phyloP scores from a whole-genome alignment of 768 basidiomycete species.

The Mycena crocata region DNA sequence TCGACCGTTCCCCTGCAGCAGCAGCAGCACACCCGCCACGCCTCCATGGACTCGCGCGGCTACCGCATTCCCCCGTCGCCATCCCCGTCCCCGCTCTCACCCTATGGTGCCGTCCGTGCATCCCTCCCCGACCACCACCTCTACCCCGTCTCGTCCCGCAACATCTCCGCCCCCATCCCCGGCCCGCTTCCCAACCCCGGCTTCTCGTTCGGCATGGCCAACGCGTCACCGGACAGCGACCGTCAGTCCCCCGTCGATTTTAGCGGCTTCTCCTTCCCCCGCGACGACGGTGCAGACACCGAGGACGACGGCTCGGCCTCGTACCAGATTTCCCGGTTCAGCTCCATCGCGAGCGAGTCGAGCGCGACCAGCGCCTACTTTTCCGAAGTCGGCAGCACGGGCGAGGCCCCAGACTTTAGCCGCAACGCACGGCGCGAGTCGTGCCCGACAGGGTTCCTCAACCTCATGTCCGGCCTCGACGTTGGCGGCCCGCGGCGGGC shows the following conservation, averaged over 20 bases:
- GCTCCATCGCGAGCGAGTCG: constrained; percentile 72
- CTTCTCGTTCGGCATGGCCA: constrained; percentile 74
- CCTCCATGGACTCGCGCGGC: constrained; percentile 55
- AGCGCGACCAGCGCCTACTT: constrained; percentile 63
- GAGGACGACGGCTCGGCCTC: constrained; percentile 63
- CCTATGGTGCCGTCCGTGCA: constrained; percentile 55
- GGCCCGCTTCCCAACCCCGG: constrained; percentile 72
- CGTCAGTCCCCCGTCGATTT: constrained; percentile 64
- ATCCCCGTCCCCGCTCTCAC: constrained; percentile 58
- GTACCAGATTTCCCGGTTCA: constrained; percentile 67
- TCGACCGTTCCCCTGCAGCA: constrained; percentile 51
- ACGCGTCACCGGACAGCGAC: constrained; percentile 60
- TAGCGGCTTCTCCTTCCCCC: constrained; percentile 59
- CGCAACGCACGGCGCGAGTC: constrained; percentile 50
- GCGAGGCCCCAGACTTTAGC: constrained; percentile 41
- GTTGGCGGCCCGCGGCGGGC: constrained; percentile 45
- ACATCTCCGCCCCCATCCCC: constrained; percentile 56
- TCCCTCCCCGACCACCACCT: constrained; percentile 64
- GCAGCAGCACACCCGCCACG: constrained; percentile 52
- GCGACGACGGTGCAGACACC: constrained; percentile 60
- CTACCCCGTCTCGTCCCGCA: constrained; percentile 61
- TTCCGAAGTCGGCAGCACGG: constrained; percentile 56
- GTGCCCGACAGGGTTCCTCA: constrained; percentile 54
- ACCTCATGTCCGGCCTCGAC: constrained; percentile 57
- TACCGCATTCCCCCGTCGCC: constrained; percentile 52